Conservation (phyloP, 306 rosid species). For the Dryas alaskensis region DNA sequence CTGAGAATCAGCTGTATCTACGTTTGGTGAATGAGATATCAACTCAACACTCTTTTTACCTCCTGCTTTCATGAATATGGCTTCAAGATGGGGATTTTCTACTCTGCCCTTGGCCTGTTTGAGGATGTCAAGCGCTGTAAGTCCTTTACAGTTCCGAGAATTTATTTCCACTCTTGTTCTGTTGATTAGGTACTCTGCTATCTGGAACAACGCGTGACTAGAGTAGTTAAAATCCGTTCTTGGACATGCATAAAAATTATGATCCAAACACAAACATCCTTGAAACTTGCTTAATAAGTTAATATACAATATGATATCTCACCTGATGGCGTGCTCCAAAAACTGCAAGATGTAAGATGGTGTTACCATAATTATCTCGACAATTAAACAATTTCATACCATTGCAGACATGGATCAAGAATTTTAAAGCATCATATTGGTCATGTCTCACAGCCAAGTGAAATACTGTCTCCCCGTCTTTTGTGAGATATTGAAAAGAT, state of each 20-base stretch:
- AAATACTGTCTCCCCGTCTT: conserved; percentile 62
- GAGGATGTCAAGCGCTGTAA: conserved; percentile 62
- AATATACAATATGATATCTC: background rate
- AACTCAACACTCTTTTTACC: conserved; percentile 44
- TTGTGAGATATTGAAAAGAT: conserved; percentile 44
- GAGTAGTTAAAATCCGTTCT: background rate
- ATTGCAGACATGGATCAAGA: conserved; percentile 41
- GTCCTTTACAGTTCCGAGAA: conserved; percentile 46
- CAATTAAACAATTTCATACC: conserved; percentile 39
- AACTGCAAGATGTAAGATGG: conserved; percentile 59
- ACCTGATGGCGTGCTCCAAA: conserved; percentile 50
- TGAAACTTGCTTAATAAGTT: too few relatives aligned
- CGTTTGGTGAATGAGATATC: conserved; percentile 26
- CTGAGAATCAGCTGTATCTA: background rate
- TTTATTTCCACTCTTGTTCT: conserved; percentile 47
- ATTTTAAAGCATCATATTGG: conserved; percentile 44
- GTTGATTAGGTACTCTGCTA: conserved; percentile 56
- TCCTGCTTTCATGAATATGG: conserved; percentile 42
- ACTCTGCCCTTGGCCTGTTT: conserved; percentile 37
- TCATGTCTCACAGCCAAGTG: conserved; percentile 68
- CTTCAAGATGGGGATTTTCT: conserved; percentile 40
- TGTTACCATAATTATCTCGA: conserved; percentile 54
- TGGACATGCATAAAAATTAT: background rate
- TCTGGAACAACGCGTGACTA: conserved; percentile 34
- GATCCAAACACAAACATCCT: too few relatives aligned